Percentiles rank a stretch among this genome's conserved stretches.
Evolutionary conservation across 2,329 filamentous ascomycete genomes (phyloP).

Genomic region (Orbilia oligospora): DNA sequence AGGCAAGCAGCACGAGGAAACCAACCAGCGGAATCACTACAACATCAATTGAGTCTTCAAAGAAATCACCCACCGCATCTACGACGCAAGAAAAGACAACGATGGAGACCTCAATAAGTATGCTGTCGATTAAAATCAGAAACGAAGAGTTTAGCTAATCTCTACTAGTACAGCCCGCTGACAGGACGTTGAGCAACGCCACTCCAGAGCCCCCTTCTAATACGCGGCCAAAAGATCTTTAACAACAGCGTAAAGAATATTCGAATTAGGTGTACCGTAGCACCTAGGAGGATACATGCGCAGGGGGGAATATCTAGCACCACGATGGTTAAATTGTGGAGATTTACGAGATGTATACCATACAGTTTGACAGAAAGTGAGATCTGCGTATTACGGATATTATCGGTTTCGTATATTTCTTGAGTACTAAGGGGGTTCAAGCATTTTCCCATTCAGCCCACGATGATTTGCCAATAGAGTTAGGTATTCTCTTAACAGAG

Average conservation of each 20-base stretch:
- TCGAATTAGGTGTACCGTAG: no score
- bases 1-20: not conserved
- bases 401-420: no score
- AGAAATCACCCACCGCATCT: not conserved
- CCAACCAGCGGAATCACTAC: not conserved
- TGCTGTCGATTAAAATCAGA: no score
- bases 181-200: not conserved
- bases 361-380: no score
- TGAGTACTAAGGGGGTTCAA: no score
- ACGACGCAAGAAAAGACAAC: not conserved
- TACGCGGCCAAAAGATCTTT: not conserved
- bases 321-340: no score
- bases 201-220: not conserved
- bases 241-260: not conserved
- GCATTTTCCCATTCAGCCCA: not conserved
- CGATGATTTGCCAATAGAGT: not conserved
- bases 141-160: not conserved
- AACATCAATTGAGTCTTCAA: not conserved
- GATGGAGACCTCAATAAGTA: not conserved
- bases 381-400: no score
- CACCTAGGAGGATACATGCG: no score
- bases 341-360: no score
- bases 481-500: not conserved
- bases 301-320: no score
- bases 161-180: not conserved